Base-by-base conservation (phyloP, 352 stramenopile genomes). In the Globisporangium barbulae region DNA sequence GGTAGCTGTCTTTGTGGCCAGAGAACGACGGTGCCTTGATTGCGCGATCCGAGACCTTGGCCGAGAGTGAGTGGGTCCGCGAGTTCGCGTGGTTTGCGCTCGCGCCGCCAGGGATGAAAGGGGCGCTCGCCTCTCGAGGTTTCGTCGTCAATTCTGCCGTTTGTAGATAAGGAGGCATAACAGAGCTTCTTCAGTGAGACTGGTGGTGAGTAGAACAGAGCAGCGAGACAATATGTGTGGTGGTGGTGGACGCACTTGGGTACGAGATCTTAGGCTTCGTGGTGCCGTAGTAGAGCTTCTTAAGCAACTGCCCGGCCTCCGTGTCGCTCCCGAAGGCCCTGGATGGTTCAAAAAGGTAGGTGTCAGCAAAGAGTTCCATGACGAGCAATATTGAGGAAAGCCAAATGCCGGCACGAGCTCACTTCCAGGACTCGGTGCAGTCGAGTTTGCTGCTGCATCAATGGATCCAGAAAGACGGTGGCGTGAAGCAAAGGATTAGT, bases 291-390 rank as follows among this genome's bases (percentile, higher is more conserved):
- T 94, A 94, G 13, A 94, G 59, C 54, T 88, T 88, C 74, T 89
- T 90, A 25, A 94, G 69, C 63, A 94, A 58, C 30, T 79, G 59
- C 12, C 85, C 85, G 1, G 85, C 83, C 59, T 94, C 85, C 10
- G 85, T 91, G 55, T 92, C 85, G 13, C 69, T 83, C 5, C 81
- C 85, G 67, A 94, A 94, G 2, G 76, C 79, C 47, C 83, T 93
- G 41, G 1, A 53, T 10, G 31, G 6, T 39, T 2, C 47, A 2
- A 28, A 15, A 53, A 28, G 22, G 52, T 22, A 53, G 31, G 10
- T 5, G 12, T 33, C 5, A 35, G 12, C 25, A 54, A 17, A 7
- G 8, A 12, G 19, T 35, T 53, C 13, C 17, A 42, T 8, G 5
- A 12, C 19, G 28, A 15, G 42, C 25, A 13, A 17, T 13, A 25